Conservation (phyloP, 176 grass and related monocot genomes). For the Raddia distichophylla region DNA sequence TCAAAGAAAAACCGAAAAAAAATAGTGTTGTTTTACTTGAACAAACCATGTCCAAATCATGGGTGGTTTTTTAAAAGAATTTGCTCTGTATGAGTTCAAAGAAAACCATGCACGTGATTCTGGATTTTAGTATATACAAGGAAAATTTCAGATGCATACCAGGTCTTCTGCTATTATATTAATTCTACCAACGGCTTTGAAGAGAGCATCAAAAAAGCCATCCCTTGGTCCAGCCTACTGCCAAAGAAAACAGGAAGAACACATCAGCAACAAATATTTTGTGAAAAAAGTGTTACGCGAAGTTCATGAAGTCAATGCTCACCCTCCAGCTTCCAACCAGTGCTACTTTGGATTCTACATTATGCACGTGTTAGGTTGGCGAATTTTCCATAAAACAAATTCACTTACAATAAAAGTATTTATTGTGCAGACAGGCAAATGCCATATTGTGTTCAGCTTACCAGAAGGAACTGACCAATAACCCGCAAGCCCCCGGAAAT, state of each 20-base stretch:
- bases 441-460: conserved; percentile 43
- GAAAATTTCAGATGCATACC: conserved; percentile 46
- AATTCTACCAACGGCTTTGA: conserved; percentile 75
- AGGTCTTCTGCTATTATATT: conserved; percentile 94
- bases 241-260: conserved; percentile 52
- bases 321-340: conserved; percentile 88
- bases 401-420: conserved; percentile 24
- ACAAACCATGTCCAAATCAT: neutral
- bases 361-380: conserved; percentile 31
- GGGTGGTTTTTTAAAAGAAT: neutral
- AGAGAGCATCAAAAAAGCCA: conserved; percentile 86
- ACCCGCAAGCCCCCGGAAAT: conserved; percentile 89
- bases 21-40: neutral
- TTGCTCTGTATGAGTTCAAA: neutral
- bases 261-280: conserved; percentile 36
- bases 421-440: neutral
- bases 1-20: too few species aligned
- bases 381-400: conserved; percentile 38
- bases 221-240: conserved; percentile 98
- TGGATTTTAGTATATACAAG: neutral
- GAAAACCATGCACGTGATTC: neutral
- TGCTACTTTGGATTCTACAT: conserved; percentile 83
- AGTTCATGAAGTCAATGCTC: conserved; percentile 46
- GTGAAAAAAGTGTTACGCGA: conserved; percentile 13
- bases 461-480: conserved; percentile 94